Base-by-base conservation (phyloP, 2,329 filamentous ascomycete genomes). In the Coleophoma cylindrospora region DNA sequence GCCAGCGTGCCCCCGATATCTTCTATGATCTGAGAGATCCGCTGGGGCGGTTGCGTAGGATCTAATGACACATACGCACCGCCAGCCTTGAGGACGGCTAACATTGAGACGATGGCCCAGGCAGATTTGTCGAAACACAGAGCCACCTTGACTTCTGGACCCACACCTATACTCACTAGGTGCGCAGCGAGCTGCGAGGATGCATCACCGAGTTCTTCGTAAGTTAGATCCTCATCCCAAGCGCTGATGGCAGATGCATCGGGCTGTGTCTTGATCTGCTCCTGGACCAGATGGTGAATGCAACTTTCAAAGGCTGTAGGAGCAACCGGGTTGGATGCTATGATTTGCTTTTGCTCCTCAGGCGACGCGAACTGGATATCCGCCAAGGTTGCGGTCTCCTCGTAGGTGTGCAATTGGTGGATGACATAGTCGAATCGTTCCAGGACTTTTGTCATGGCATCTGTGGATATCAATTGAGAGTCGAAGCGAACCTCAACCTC, bases 121-220 rank as follows among this genome's bases (percentile, higher is more conserved):
- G 43, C 50, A 1, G 60, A 62, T 48, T 67, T 67, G 37, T 66
- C 62, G 36, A 65, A 65, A 45, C 58, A 64, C 4, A 66, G 40
- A 12, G 58, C 58, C 14, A 66, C 48, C 9, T 57, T 46, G 3
- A 34, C 41, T 41, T 51, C 52, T 21, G 36, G 33, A 12, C 37
- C 47, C n/a, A 58, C 49, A 36, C 34, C 34, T 10, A 36, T 10
- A 10, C n/a, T n/a, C n/a, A 36, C 34, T 10, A 36, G 34, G 10
- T n/a, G 34, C 10, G 10, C 10, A n/a, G 34, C 34, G 10, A 36
- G 34, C 10, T 10, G 10, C n/a, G 34, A 10, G 34, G 34, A 10
- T 36, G 17, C 15, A 40, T 7, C 17, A 21, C 12, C 14, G 15
- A n/a, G 14, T n/a, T 46, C 14, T 12, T 22, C n/a, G 17, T 46